Conservation (phyloP, 805 yeast genomes). For the Dipodascus geniculatus region DNA sequence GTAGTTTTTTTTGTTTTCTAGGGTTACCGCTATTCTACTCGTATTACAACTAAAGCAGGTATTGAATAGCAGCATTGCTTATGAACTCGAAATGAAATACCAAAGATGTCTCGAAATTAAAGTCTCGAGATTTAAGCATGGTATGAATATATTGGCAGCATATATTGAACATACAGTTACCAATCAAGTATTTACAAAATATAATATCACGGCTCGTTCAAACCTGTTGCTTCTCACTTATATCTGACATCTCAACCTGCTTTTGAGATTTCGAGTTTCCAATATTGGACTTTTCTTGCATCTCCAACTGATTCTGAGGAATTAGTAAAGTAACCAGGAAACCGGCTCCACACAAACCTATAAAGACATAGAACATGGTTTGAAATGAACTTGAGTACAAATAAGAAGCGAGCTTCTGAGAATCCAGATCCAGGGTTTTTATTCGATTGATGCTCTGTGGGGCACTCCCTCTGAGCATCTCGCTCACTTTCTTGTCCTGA, state of each 20-base stretch:
- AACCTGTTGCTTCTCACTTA: background rate
- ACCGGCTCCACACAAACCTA: conserved; percentile 12
- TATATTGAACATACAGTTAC: too few relatives aligned
- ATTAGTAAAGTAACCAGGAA: conserved; percentile 11
- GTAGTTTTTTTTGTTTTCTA: too few relatives aligned
- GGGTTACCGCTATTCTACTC: too few relatives aligned
- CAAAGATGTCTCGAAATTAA: too few relatives aligned
- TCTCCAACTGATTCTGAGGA: conserved; percentile 13
- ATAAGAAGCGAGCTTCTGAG: conserved; percentile 9
- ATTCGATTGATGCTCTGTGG: conserved; percentile 13
- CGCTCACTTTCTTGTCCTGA: conserved; percentile 3
- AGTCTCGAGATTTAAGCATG: too few relatives aligned
- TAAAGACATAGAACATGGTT: conserved; percentile 12
- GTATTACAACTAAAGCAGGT: too few relatives aligned
- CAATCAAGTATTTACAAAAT: too few relatives aligned
- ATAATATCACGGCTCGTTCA: too few relatives aligned
- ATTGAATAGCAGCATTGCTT: too few relatives aligned
- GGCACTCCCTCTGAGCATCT: conserved; percentile 11
- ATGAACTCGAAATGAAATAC: too few relatives aligned
- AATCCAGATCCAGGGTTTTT: conserved; percentile 6
- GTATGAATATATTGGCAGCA: too few relatives aligned
- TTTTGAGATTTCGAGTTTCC: background rate
- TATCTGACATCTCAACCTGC: background rate
- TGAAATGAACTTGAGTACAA: conserved; percentile 13
- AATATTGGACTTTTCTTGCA: conserved; percentile 5